Percentiles rank a stretch among this genome's conserved stretches.
Evolutionary conservation across 2,329 filamentous ascomycete genomes (phyloP).

Genomic region (Fusarium nisikadoi): DNA sequence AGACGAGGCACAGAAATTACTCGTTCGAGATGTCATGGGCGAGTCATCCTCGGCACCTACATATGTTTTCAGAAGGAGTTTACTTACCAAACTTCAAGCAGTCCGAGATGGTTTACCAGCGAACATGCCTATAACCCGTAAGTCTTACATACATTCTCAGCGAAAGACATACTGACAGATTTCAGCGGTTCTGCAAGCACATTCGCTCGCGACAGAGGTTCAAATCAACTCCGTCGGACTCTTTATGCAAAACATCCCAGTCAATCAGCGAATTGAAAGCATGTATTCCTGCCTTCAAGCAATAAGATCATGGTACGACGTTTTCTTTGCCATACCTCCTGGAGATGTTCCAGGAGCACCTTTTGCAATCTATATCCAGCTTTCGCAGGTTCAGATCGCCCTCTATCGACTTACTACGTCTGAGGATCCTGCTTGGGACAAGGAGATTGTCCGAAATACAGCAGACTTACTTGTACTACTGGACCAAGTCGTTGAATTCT

Average conservation of each 20-base stretch:
- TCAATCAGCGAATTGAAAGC: conserved; percentile 47
- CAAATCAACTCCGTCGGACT: conserved; percentile 49
- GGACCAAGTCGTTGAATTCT: conserved; percentile 49
- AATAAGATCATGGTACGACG: conserved; percentile 51
- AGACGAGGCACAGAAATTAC: conserved; percentile 51
- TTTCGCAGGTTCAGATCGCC: conserved; percentile 51
- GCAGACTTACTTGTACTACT: conserved; percentile 51
- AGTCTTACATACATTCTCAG: conserved; percentile 9
- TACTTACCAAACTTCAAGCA: conserved; percentile 45
- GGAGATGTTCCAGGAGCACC: conserved; percentile 47
- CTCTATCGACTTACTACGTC: conserved; percentile 54
- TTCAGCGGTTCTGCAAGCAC: conserved; percentile 47
- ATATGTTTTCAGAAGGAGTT: conserved; percentile 48
- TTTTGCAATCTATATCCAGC: conserved; percentile 48
- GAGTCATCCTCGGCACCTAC: conserved; percentile 45
- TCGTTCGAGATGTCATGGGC: conserved; percentile 46
- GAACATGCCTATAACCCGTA: conserved; percentile 44
- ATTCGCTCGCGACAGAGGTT: conserved; percentile 46
- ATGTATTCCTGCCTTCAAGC: conserved; percentile 52
- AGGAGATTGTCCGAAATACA: conserved; percentile 49
- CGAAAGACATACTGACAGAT: conserved; percentile 3
- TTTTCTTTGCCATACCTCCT: conserved; percentile 49
- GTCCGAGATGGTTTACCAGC: conserved; percentile 41
- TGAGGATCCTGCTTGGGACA: conserved; percentile 56
- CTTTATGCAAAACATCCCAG: conserved; percentile 48